Conservation (phyloP, 2,329 filamentous ascomycete genomes). For the Cytospora piceae region DNA sequence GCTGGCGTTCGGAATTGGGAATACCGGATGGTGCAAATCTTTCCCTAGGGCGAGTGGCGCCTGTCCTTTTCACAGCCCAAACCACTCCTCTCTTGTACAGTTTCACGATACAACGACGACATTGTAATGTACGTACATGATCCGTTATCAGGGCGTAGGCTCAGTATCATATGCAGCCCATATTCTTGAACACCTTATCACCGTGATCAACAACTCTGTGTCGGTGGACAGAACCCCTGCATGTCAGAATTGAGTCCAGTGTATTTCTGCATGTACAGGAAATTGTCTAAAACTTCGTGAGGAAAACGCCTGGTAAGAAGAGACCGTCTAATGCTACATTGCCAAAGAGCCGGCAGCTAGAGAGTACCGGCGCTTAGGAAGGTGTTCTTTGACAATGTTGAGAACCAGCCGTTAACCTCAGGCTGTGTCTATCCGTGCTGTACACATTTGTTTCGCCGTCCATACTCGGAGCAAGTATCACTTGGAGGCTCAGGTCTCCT, state of each 20-base stretch:
- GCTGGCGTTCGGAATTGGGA: conserved; percentile 25
- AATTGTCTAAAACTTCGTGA: not conserved
- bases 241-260: conserved; percentile 44
- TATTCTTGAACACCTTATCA: conserved; percentile 61
- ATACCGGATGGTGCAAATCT: conserved; percentile 24
- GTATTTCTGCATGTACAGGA: conserved; percentile 46
- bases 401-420: not conserved
- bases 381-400: too few relatives aligned
- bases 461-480: conserved; percentile 2
- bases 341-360: too few relatives aligned
- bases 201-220: conserved; percentile 58
- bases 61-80: conserved; percentile 7
- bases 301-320: too few relatives aligned
- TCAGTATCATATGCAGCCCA: conserved; percentile 34
- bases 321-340: too few relatives aligned
- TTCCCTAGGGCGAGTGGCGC: conserved; percentile 5
- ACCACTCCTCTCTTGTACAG: conserved; percentile 23
- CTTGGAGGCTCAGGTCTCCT: not conserved
- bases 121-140: conserved; percentile 12
- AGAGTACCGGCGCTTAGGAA: too few relatives aligned
- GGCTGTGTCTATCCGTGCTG: not conserved
- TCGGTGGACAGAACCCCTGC: conserved; percentile 36
- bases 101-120: conserved; percentile 17
- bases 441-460: not conserved
- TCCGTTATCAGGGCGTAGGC: not conserved